Percentiles rank a stretch among this genome's conserved stretches.
Evolutionary conservation across 306 rosid species (phyloP).

Genomic region (Lathyrus tuberosus): DNA sequence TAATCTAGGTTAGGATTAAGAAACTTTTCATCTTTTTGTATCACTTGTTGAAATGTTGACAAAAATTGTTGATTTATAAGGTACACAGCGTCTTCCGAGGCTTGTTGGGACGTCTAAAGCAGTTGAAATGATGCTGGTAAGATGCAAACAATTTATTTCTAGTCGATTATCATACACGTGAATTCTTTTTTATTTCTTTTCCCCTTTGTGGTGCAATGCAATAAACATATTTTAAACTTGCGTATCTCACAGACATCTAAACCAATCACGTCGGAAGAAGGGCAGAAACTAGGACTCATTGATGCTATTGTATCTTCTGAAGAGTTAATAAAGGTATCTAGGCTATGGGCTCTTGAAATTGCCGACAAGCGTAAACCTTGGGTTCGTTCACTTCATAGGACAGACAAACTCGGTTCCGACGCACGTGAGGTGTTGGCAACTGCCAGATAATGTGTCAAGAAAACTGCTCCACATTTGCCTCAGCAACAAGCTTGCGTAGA

Average conservation of each 20-base stretch:
- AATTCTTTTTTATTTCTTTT: background rate
- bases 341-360: conserved; percentile 82
- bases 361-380: conserved; percentile 76
- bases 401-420: too few species aligned
- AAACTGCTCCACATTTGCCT: conserved; percentile 84
- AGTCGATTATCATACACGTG: too few species aligned
- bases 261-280: conserved; percentile 86
- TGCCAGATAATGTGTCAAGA: conserved; percentile 73
- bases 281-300: conserved; percentile 82
- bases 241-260: conserved; percentile 66
- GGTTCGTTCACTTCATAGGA: conserved; percentile 84
- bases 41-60: too few species aligned
- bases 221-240: conserved; percentile 15
- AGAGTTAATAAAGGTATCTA: conserved; percentile 80
- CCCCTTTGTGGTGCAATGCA: conserved; percentile 24
- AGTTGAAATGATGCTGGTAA: too few species aligned
- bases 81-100: too few species aligned
- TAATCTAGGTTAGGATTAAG: too few species aligned
- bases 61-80: too few species aligned
- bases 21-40: too few species aligned
- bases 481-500: conserved; percentile 91
- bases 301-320: conserved; percentile 76
- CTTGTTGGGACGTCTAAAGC: too few species aligned
- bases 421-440: conserved; percentile 63
- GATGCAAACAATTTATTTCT: too few species aligned